Evolutionary conservation across 805 yeast genomes (phyloP).

Genomic region (Ogataea pilisensis): DNA sequence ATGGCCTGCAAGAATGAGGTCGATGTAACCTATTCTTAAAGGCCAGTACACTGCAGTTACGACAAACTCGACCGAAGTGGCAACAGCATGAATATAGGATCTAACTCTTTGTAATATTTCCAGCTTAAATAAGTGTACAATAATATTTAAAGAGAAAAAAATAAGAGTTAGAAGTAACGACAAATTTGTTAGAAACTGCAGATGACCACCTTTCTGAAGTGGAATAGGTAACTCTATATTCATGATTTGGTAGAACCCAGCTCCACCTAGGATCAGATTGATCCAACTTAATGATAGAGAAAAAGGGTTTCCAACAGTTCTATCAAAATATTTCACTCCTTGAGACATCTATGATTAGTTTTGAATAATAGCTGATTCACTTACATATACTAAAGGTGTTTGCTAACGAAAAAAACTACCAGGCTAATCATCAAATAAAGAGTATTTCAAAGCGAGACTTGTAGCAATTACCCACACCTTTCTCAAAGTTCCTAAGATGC

Average conservation of each 20-base stretch:
- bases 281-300: constrained; percentile 15
- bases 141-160: constrained; percentile 36
- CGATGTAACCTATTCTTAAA: constrained; percentile 47
- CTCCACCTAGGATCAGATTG: constrained; percentile 12
- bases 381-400: too few species aligned
- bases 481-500: too few species aligned
- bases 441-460: too few species aligned
- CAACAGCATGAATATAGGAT: constrained; percentile 46
- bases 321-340: constrained; percentile 1
- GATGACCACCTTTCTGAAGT: constrained; percentile 56
- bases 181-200: constrained; percentile 71
- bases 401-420: too few species aligned
- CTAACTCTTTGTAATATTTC: constrained; percentile 24
- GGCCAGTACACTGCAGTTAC: constrained; percentile 72
- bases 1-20: constrained; percentile 40
- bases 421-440: too few species aligned
- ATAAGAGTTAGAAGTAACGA: constrained; percentile 46
- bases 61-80: constrained; percentile 54
- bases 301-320: constrained; percentile 8
- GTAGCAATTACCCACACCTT: too few species aligned
- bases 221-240: constrained; percentile 41
- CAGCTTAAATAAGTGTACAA: constrained; percentile 33
- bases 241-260: constrained; percentile 11
- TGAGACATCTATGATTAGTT: too few species aligned
- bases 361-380: too few species aligned